These are phyloP conservation scores for Ophiostoma sp. DNA, from an alignment of 2,329 filamentous ascomycete genomes.

Conservation along the genomic window DNA sequence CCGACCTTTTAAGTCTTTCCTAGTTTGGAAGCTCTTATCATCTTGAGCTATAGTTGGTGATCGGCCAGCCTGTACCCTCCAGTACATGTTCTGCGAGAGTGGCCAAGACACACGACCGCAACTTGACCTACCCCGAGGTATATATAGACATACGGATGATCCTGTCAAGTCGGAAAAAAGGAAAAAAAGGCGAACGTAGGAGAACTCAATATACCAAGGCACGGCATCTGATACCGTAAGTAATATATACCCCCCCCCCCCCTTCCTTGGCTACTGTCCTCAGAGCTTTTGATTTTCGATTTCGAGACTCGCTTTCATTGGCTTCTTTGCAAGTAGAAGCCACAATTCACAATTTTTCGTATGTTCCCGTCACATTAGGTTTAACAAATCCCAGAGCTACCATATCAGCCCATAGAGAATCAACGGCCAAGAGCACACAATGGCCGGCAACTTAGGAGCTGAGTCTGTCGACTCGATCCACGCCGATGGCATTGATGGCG, in stretches of 20 bases:
- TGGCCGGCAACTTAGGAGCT: background rate
- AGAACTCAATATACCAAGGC: background rate
- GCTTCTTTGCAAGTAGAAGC: background rate
- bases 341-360: too few species aligned
- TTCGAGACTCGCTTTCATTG: background rate
- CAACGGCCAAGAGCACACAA: background rate
- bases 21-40: slow-evolving; percentile 2
- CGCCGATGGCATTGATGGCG: background rate
- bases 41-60: background rate
- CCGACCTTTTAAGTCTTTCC: background rate
- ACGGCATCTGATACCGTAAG: background rate
- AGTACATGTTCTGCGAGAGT: background rate
- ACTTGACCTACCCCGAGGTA: background rate
- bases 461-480: slow-evolving; percentile 5
- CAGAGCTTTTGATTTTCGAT: background rate
- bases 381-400: background rate
- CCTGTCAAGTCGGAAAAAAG: background rate
- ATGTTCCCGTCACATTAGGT: too few species aligned
- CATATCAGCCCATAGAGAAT: background rate
- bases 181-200: background rate
- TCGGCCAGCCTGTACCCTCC: background rate
- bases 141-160: background rate
- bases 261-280: background rate
- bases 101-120: background rate
- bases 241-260: background rate